These are phyloP conservation scores for Pseudogymnoascus sp. DNA, from an alignment of 2,329 filamentous ascomycete species.

Conservation along the genomic window DNA sequence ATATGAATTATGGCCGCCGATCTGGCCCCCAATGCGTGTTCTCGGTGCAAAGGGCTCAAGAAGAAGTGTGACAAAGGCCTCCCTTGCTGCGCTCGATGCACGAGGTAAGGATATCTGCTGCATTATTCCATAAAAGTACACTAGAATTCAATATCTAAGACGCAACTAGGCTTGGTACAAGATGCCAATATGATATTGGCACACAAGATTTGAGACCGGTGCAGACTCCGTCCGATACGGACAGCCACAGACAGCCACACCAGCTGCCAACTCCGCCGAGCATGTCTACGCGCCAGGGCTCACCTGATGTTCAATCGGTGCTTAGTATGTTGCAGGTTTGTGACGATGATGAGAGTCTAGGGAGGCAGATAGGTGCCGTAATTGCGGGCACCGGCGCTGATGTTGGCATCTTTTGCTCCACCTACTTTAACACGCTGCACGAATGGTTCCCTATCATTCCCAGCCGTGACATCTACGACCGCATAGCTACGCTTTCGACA, in stretches of 20 bases:
- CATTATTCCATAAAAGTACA: neutral
- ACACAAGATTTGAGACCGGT: neutral
- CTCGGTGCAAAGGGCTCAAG: slow-evolving; percentile 15
- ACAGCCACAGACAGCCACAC: neutral
- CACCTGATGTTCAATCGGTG: neutral
- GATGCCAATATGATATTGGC: slow-evolving; percentile 5
- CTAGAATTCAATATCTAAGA: slow-evolving; percentile 6
- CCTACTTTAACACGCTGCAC: slow-evolving; percentile 7
- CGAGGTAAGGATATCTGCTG: slow-evolving; percentile 11
- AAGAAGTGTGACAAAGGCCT: slow-evolving; percentile 17
- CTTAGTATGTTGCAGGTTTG: neutral
- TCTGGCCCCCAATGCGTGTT: slow-evolving; percentile 9
- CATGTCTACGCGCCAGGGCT: neutral
- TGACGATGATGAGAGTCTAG: slow-evolving; percentile 4
- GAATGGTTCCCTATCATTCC: slow-evolving; percentile 9
- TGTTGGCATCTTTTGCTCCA: slow-evolving; percentile 3
- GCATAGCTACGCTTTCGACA: neutral
- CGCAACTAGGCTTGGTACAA: slow-evolving; percentile 3
- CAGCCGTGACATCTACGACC: slow-evolving; percentile 3
- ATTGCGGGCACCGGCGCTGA: slow-evolving; percentile 1
- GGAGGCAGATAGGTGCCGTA: slow-evolving; percentile 1
- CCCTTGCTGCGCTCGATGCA: slow-evolving; percentile 13
- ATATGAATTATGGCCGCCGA: neutral
- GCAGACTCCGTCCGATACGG: neutral
- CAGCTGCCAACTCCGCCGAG: neutral